A percentile compares a stretch with the other conserved stretches of the same genome.
Evolutionary conservation across 257 asterid genomes (phyloP).

Genomic region (Orobanche coerulescens): DNA sequence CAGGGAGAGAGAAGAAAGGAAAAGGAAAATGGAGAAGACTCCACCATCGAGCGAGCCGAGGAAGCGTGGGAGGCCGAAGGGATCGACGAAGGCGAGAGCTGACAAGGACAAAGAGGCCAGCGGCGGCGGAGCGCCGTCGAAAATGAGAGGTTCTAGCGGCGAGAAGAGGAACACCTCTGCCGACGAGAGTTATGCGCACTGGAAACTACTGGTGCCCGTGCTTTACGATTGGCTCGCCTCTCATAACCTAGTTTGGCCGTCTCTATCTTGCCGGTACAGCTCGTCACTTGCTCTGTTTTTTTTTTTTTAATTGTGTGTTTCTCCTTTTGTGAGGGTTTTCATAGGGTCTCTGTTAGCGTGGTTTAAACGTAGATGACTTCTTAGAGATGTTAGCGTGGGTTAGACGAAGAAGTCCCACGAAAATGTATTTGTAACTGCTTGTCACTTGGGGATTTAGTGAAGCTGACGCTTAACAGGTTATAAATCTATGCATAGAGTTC

Average conservation of each 20-base stretch:
- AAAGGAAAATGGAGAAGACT: conserved; percentile 32
- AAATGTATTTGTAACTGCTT: neutral
- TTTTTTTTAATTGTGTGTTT: too few relatives aligned
- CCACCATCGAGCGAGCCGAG: conserved; percentile 56
- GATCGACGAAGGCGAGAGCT: conserved; percentile 65
- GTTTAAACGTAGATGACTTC: neutral
- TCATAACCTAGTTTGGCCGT: conserved; percentile 56
- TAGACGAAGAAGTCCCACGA: neutral
- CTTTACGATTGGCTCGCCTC: conserved; percentile 75
- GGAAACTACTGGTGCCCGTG: conserved; percentile 85
- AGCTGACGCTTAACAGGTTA: neutral
- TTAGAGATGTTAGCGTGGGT: neutral
- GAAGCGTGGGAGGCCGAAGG: conserved; percentile 94
- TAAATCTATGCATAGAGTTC: neutral
- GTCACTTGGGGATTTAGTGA: conserved; percentile 14
- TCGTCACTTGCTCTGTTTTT: neutral
- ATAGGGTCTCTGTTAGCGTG: conserved; percentile 10
- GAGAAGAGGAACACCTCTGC: conserved; percentile 39
- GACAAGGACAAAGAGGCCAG: conserved; percentile 47
- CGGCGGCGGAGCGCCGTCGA: conserved; percentile 25
- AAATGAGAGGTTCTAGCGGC: conserved; percentile 38
- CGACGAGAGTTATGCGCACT: conserved; percentile 77
- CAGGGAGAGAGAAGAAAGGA: neutral
- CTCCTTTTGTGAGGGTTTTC: conserved; percentile 26
- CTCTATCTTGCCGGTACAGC: conserved; percentile 61